Evolutionary conservation across 2,329 filamentous ascomycete species (phyloP).

Genomic region (Clarireedia monteithiana): DNA sequence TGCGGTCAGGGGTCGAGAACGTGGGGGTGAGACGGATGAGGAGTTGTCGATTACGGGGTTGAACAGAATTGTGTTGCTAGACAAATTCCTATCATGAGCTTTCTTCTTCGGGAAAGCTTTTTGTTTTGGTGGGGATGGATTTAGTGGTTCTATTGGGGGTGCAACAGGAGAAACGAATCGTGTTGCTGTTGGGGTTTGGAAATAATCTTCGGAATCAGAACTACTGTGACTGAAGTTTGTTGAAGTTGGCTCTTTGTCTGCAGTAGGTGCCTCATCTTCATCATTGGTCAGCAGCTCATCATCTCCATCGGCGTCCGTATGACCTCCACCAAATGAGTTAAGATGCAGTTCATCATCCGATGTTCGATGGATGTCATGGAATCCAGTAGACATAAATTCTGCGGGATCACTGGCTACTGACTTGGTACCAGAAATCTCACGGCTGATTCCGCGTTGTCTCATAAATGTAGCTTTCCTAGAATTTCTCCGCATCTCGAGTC

Average conservation of each 20-base stretch:
- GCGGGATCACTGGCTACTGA: conserved; percentile 58
- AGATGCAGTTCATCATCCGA: conserved; percentile 5
- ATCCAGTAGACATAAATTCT: conserved; percentile 45
- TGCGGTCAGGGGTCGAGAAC: conserved; percentile 32
- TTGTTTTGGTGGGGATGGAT: background rate
- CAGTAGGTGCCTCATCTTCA: conserved; percentile 53
- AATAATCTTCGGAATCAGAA: conserved; percentile 42
- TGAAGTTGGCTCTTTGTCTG: conserved; percentile 31
- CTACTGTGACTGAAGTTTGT: conserved; percentile 28
- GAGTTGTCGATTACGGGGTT: conserved; percentile 50
- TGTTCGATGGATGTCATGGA: conserved; percentile 15
- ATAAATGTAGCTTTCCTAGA: conserved; percentile 18
- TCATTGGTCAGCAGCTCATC: conserved; percentile 83
- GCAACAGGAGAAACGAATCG: conserved; percentile 28
- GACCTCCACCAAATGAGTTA: conserved; percentile 31
- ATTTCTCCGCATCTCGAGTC: conserved; percentile 40
- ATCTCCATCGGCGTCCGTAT: conserved; percentile 62
- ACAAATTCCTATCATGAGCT: conserved; percentile 63
- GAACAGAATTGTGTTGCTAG: conserved; percentile 77
- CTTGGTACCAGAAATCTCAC: conserved; percentile 40
- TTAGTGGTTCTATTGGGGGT: background rate
- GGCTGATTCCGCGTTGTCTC: conserved; percentile 12
- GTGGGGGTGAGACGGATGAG: conserved; percentile 33
- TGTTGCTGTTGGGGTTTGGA: conserved; percentile 42
- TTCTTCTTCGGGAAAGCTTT: conserved; percentile 9